Base-by-base conservation (phyloP, 1,284 basidiomycete genomes). In the Singerocomus inundabilis region DNA sequence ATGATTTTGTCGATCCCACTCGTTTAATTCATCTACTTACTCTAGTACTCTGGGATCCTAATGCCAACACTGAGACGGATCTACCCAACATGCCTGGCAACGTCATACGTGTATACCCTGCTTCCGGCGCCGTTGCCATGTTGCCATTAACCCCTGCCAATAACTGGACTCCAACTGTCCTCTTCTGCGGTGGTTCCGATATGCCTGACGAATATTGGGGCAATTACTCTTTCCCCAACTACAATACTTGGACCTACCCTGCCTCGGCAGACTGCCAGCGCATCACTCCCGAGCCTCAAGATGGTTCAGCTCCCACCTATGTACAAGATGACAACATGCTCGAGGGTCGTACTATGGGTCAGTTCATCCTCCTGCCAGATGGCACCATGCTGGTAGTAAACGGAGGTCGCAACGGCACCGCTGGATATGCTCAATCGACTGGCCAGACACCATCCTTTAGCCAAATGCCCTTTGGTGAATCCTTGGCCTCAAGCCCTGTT, bases 61-160 rank as follows among this genome's bases (percentile, higher is more conserved):
- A 63, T 3, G 76, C 71, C 46, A 87, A 86, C 64, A 59, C 71
- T 34, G 89, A 93, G 68, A 84, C 73, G 0, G 60, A 67, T 5
- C 72, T 85, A 3, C 84, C 82, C 2, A 66, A 75, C 55, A 85
- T 87, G 84, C 85, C 85, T 1, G 69, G 69, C 24, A 65, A 78
- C 49, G 82, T 93, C 45, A 78, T 82, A 37, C 87, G 92, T 49
- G 91, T 95, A 29, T 98, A 98, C 73, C 95, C 95, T 34, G 94
- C 91, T 0, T 95, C 93, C 1, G 94, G 87, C 48, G 94, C 89
- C 9, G 84, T 82, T 1, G 90, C 88, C 46, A 93, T 98, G 91
- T 74, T 96, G 6, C 94, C 95, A 1, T 75, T 98, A 34, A 94
- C 91, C 0, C 90, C 91, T 5, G 84, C 78, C 48, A 96, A 97